A percentile compares a stretch with the other conserved stretches of the same genome.
Conservation (phyloP, 257 asterid genomes). For the Nicotiana benthamiana region DNA sequence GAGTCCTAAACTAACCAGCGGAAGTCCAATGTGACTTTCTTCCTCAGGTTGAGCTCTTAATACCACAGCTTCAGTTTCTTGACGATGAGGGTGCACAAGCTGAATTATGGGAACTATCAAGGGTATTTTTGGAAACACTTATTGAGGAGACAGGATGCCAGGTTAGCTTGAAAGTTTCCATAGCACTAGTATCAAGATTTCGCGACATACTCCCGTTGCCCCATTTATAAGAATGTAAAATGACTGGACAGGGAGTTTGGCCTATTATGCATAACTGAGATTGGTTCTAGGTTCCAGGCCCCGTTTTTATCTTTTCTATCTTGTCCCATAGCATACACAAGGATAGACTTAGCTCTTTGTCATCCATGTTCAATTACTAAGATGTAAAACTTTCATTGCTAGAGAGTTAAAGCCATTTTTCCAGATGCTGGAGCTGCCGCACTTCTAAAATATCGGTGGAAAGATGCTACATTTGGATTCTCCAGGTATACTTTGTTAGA, state of each 20-base stretch:
- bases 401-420: conserved; percentile 88
- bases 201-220: not conserved
- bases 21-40: conserved; percentile 5
- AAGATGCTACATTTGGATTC: conserved; percentile 81
- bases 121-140: conserved; percentile 63
- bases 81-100: conserved; percentile 95
- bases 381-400: conserved; percentile 21
- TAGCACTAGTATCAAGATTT: not conserved
- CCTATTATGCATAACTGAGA: not conserved
- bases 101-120: conserved; percentile 88
- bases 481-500: conserved; percentile 45
- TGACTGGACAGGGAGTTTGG: not conserved
- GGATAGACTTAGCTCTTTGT: not conserved
- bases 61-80: conserved; percentile 88
- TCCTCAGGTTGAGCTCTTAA: conserved; percentile 79
- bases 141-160: conserved; percentile 70
- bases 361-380: conserved; percentile 17
- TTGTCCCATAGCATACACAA: not conserved
- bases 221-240: not conserved
- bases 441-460: conserved; percentile 75
- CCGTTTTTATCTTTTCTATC: not conserved
- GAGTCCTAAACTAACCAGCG: not conserved
- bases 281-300: not conserved
- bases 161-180: conserved; percentile 28
- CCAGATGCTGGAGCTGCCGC: conserved; percentile 99